These are phyloP conservation scores for Mucor sp. DNA, from an alignment of 371 early-diverging fungal species.

Conservation along the genomic window DNA sequence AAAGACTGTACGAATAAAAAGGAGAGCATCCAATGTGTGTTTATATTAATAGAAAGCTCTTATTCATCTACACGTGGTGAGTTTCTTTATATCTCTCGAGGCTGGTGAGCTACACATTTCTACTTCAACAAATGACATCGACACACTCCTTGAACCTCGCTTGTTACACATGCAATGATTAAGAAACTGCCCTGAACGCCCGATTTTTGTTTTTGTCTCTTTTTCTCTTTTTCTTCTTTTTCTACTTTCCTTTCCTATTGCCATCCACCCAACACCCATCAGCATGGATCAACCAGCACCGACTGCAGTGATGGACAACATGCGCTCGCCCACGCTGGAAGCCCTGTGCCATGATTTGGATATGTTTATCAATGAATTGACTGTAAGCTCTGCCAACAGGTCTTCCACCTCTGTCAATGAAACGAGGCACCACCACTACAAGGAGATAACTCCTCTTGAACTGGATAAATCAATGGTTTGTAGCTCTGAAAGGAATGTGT, in stretches of 20 bases:
- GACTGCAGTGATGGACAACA: not conserved
- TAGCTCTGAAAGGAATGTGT: not conserved
- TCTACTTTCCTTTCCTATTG: not conserved
- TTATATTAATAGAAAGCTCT: not conserved
- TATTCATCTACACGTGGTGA: not conserved
- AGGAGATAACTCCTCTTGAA: conserved; percentile 18
- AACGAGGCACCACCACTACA: not conserved
- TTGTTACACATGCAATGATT: not conserved
- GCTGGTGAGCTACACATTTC: conserved; percentile 2
- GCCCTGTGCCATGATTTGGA: conserved; percentile 40
- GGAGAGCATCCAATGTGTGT: not conserved
- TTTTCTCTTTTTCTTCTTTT: conserved; percentile 1
- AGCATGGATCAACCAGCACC: conserved; percentile 6
- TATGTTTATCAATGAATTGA: conserved; percentile 37
- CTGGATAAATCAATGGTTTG: conserved; percentile 8
- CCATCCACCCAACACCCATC: not conserved
- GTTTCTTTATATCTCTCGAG: not conserved
- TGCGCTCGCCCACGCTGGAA: conserved; percentile 33
- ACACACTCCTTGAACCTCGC: not conserved
- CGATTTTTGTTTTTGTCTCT: conserved; percentile 1
- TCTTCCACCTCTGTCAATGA: not conserved
- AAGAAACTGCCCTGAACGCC: conserved; percentile 7
- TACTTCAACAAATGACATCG: not conserved
- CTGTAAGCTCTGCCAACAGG: not conserved
- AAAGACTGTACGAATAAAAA: not conserved